phyloP scores from a whole-genome alignment of 83 land plant species.

The Diphasiastrum complanatum region DNA sequence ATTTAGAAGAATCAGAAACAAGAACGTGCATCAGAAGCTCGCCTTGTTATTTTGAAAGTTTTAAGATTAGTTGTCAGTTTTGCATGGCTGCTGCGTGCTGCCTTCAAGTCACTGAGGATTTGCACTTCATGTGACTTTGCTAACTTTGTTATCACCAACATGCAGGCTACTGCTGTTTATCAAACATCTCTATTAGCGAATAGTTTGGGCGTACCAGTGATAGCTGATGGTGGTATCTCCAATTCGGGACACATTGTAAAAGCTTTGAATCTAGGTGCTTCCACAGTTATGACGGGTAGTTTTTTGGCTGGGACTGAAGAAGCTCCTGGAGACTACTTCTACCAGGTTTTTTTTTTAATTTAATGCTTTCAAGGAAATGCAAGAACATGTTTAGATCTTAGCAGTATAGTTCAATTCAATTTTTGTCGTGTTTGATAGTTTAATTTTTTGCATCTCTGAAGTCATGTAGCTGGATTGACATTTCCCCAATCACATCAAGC shows the following conservation, averaged over 20 bases:
- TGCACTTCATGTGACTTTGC: background rate
- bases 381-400: background rate
- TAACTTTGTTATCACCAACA: background rate
- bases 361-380: background rate
- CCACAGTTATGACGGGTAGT: conserved; percentile 99
- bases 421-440: conserved; percentile 3
- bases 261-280: conserved; percentile 82
- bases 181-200: conserved; percentile 70
- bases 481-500: too few relatives aligned
- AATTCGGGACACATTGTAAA: conserved; percentile 98
- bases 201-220: conserved; percentile 63
- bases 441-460: too few relatives aligned
- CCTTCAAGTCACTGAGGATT: too few relatives aligned
- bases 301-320: conserved; percentile 91
- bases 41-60: too few relatives aligned
- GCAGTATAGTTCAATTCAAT: background rate
- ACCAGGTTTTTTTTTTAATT: conserved; percentile 34
- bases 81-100: too few relatives aligned
- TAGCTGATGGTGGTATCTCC: conserved; percentile 97
- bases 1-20: too few relatives aligned
- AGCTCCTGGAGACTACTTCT: conserved; percentile 74
- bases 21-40: too few relatives aligned
- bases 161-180: conserved; percentile 93
- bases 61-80: too few relatives aligned
- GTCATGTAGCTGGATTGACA: too few relatives aligned